phyloP scores from a whole-genome alignment of 2,329 filamentous ascomycete species.

The Arthrobotrys entomopaga region DNA sequence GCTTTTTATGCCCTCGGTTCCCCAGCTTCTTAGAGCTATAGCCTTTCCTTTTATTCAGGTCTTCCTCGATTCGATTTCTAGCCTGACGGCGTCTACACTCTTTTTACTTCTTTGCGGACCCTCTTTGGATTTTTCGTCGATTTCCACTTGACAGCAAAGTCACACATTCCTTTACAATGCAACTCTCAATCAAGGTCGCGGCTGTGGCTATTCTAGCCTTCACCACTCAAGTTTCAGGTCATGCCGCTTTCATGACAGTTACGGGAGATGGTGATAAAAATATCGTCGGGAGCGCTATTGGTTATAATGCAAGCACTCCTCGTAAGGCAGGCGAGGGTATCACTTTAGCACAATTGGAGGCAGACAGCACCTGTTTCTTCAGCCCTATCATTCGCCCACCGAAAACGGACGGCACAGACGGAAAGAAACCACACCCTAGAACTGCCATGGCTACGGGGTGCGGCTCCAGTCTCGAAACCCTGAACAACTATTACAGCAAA shows the following conservation, averaged over 20 bases:
- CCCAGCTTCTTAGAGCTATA: constrained; percentile 13
- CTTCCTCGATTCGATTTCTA: not conserved
- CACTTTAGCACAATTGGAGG: constrained; percentile 6
- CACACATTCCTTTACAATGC: constrained; percentile 17
- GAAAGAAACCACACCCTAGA: not conserved
- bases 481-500: constrained; percentile 16
- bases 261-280: constrained; percentile 17
- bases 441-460: constrained; percentile 19
- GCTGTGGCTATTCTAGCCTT: constrained; percentile 18
- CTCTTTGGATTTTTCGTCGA: not conserved
- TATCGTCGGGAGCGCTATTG: constrained; percentile 12
- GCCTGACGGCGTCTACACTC: constrained; percentile 18
- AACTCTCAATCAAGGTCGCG: constrained; percentile 16
- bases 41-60: constrained; percentile 5
- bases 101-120: constrained; percentile 7
- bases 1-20: not conserved
- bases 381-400: constrained; percentile 21
- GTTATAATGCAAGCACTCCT: constrained; percentile 18
- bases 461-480: constrained; percentile 18
- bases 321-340: constrained; percentile 3
- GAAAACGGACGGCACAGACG: not conserved
- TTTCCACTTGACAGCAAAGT: not conserved
- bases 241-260: constrained; percentile 16
- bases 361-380: constrained; percentile 6
- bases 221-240: constrained; percentile 6